Evolutionary conservation across 2,329 filamentous ascomycete species (phyloP), one percentile per base, ranked within the genome.

Genomic region (Sarocladium kiliense): DNA sequence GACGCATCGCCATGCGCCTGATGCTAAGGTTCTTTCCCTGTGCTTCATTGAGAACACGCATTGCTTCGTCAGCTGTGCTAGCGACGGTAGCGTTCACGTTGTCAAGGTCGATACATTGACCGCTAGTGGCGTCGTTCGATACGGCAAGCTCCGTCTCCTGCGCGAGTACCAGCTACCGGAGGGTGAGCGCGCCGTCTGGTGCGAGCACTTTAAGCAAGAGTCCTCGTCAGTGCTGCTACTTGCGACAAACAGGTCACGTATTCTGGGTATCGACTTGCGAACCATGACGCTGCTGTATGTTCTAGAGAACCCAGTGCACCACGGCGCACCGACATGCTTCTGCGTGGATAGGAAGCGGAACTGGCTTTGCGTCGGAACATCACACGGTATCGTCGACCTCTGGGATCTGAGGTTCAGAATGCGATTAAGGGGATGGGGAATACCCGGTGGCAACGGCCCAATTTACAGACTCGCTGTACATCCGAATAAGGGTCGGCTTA

Each of bases 391-490:
- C 26, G 77, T 99, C 7, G 89, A 96, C 66, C 79, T 99, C 1
- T 99, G 94, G 94, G 94, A 99, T 70, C 78, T 99, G 39, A 87
- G 94, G n/a, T 99, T 99, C 77, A 88, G 85, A 61, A 82, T 97
- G 63, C 84, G 91, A 21, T 76, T 97, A 23, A 91, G 89, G 68
- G 89, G 87, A 14, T 97, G 92, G 91, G 91, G 91, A 1, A 81
- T 97, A 26, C 85, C 89, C 0, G 90, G 89, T 21, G 47, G 47
- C 4, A 89, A 89, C 58, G 85, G 87, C 1, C 79, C 89, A 18
- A 90, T 97, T 59, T 87, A 93, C 63, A 82, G 91, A 30, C 77
- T 99, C 16, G 80, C 84, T 56, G 77, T 96, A 1, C 91, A 96
- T 65, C 91, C 91, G 0, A 81, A 80, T 23, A 89, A 86, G 66